Evolutionary conservation across 176 grass and related monocot species (phyloP), one percentile per base, ranked within the genome.

Genomic region (Thalia dealbata): DNA sequence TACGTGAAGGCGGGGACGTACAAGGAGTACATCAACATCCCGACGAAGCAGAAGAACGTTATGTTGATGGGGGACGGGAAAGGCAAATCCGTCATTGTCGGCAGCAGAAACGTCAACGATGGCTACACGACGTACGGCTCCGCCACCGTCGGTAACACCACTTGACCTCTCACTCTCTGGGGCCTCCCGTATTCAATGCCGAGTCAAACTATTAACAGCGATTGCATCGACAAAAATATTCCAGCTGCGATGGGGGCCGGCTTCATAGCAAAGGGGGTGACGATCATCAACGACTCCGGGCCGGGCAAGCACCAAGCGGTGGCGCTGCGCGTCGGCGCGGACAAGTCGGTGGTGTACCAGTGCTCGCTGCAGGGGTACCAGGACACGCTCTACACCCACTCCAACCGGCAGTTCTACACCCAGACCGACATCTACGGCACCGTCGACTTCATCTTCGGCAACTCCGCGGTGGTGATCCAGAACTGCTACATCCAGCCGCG

Each of bases 21-120:
- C 74, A 76, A 79, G n/a, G 89, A 96, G 86, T 83, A 26, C 75
- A 76, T 96, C 59, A 85, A 82, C 26, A 80, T 96, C 67, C 66
- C 84, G 29, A 73, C 64, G 38, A 72, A 70, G 59, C 84, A 89
- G 72, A 72, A 60, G 68, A 76, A 88, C 64, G 86, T 96, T 38
- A 92, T 88, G 86, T 75, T 96, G 28, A 70, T 96, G 78, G 92
- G 92, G 2, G 92, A 92, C 10, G 92, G 92, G 15, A 92, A 92
- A 80, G 86, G 89, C 63, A 85, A 85, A 82, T 92, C 89, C 3
- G 26, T 96, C 84, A 78, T 96, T 78, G 78, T 78, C 3, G 84
- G 86, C 13, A 29, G 76, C 75, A 80, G 62, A 69, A 96, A 77
- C 73, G 79, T 26, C 61, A 82, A 51, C 23, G 84, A 75, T 44